A percentile compares a stretch with the other conserved stretches of the same genome.
These are phyloP conservation scores for Phytophthora citricola DNA, from an alignment of 352 stramenopile species.

Conservation along the genomic window DNA sequence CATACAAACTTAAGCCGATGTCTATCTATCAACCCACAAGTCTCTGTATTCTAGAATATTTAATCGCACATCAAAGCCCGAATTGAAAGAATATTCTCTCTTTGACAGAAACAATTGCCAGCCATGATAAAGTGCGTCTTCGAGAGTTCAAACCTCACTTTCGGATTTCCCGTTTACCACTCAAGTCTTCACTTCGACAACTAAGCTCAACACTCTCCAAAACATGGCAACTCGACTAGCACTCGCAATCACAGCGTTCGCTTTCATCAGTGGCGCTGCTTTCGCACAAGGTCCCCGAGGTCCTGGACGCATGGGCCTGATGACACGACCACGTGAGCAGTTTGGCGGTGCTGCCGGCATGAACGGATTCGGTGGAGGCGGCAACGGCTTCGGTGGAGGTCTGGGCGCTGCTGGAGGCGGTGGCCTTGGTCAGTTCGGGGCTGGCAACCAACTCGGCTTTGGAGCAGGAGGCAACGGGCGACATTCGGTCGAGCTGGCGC, in stretches of 20 bases:
- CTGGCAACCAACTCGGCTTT: conserved; percentile 4
- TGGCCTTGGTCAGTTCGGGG: conserved; percentile 14
- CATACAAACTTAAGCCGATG: not conserved
- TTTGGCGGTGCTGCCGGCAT: conserved; percentile 17
- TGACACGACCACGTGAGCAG: conserved; percentile 24
- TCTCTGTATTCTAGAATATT: conserved; percentile 8
- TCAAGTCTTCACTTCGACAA: conserved; percentile 17
- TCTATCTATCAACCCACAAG: too few species aligned
- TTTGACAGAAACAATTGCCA: not conserved
- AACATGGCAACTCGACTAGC: conserved; percentile 30
- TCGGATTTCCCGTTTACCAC: conserved; percentile 8
- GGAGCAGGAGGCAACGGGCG: conserved; percentile 10
- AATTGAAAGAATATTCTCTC: not conserved
- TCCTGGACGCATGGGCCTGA: conserved; percentile 16
- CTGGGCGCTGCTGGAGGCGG: conserved; percentile 3
- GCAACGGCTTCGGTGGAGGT: conserved; percentile 4
- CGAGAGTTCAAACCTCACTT: conserved; percentile 7
- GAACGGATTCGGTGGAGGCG: conserved; percentile 4
- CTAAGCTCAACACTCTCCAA: not conserved
- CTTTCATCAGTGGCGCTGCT: conserved; percentile 18
- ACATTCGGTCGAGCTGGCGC: conserved; percentile 4
- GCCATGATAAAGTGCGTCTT: not conserved
- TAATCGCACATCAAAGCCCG: not conserved
- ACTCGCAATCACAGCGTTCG: conserved; percentile 22
- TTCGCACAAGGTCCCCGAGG: conserved; percentile 29